phyloP scores from a whole-genome alignment of 1,139 yeast species.

The Lodderomyces elongisporus region DNA sequence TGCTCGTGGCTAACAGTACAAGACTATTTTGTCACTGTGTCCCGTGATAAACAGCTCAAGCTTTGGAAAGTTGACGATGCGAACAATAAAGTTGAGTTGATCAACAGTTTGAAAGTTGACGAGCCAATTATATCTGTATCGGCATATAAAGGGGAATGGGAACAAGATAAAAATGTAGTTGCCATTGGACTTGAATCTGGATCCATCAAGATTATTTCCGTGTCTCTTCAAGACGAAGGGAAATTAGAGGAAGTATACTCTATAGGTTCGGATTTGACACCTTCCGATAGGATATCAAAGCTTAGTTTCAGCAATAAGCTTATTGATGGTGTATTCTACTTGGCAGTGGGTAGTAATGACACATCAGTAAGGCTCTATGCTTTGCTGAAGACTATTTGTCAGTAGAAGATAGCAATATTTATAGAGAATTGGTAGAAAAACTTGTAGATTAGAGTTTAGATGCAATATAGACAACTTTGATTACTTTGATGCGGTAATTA shows the following conservation, averaged over 20 bases:
- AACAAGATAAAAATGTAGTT: conserved; percentile 26
- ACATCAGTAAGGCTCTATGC: conserved; percentile 57
- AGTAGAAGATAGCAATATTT: no score
- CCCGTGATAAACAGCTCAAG: conserved; percentile 79
- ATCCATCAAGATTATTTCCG: conserved; percentile 18
- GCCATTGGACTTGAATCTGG: conserved; percentile 76
- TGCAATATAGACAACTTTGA: no score
- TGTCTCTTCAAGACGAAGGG: conserved; percentile 19
- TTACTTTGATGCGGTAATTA: no score
- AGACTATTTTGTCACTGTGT: conserved; percentile 65
- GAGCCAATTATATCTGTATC: conserved; percentile 75
- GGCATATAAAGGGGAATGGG: conserved; percentile 25
- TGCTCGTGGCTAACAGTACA: conserved; percentile 61
- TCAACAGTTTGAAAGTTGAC: conserved; percentile 33
- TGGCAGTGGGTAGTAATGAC: conserved; percentile 72
- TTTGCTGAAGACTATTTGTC: neutral
- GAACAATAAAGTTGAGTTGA: conserved; percentile 21
- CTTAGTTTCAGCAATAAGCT: conserved; percentile 46
- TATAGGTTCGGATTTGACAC: conserved; percentile 40
- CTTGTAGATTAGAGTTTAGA: no score
- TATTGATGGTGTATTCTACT: conserved; percentile 18
- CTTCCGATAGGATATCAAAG: conserved; percentile 58
- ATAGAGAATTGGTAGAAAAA: no score
- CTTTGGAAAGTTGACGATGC: conserved; percentile 53
- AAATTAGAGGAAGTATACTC: conserved; percentile 23